A percentile compares a stretch with the other conserved stretches of the same genome.
These are phyloP conservation scores for Melaleuca quinquenervia DNA, from an alignment of 345 rosid genomes.

Conservation along the genomic window DNA sequence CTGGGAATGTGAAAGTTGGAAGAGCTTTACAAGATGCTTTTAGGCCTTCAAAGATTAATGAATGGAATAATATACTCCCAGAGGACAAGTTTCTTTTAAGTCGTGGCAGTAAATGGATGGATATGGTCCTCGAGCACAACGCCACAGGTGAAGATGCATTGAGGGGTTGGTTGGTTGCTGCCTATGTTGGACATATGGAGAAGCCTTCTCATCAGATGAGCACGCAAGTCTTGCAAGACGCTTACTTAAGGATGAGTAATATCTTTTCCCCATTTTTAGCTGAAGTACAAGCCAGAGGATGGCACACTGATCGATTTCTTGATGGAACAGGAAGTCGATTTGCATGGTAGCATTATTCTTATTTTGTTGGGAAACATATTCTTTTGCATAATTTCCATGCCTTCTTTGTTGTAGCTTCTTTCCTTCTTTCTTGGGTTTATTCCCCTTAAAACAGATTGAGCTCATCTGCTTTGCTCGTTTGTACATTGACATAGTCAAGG, in stretches of 20 bases:
- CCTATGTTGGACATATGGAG: slow-evolving; percentile 37
- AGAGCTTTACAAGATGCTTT: slow-evolving; percentile 47
- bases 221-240: slow-evolving; percentile 31
- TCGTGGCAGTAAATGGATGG: slow-evolving; percentile 39
- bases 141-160: slow-evolving; percentile 86
- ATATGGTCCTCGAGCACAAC: slow-evolving; percentile 69
- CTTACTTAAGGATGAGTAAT: slow-evolving; percentile 52
- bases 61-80: slow-evolving; percentile 45
- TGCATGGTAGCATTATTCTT: slow-evolving; percentile 7
- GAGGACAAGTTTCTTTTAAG: slow-evolving; percentile 69
- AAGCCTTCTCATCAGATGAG: slow-evolving; percentile 18
- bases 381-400: neutral
- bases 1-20: slow-evolving; percentile 83
- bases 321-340: slow-evolving; percentile 83
- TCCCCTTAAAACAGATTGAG: neutral
- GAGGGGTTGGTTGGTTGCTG: slow-evolving; percentile 96
- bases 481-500: neutral
- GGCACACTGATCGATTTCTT: slow-evolving; percentile 86
- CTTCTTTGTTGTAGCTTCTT: neutral
- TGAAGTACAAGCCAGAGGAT: slow-evolving; percentile 71
- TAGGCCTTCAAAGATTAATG: slow-evolving; percentile 55
- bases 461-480: neutral
- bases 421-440: neutral
- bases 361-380: neutral
- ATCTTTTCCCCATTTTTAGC: slow-evolving; percentile 40